These are phyloP conservation scores for Gloeopeniophorella convolvens DNA, from an alignment of 768 basidiomycete genomes.

Conservation along the genomic window DNA sequence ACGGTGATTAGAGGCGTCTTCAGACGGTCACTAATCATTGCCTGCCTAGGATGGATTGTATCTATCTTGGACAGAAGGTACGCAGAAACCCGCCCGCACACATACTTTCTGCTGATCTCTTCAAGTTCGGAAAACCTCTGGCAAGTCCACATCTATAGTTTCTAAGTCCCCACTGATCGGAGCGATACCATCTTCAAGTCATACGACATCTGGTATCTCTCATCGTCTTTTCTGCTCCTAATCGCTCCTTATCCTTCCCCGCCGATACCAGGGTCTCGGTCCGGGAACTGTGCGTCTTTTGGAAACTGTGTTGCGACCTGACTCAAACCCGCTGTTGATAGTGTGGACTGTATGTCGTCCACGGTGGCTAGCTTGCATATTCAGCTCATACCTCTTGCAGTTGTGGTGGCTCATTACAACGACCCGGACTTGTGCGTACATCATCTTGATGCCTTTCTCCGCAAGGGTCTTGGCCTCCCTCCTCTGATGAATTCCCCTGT, in stretches of 20 bases:
- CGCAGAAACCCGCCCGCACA: constrained; percentile 4
- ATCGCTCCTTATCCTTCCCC: neutral
- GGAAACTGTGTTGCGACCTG: neutral
- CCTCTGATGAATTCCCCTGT: constrained; percentile 12
- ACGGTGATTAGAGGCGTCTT: constrained; percentile 21
- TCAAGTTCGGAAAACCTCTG: constrained; percentile 68
- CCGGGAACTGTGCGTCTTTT: constrained; percentile 57
- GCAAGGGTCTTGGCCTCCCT: neutral
- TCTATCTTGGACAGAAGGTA: constrained; percentile 93
- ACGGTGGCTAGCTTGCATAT: neutral
- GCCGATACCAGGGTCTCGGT: constrained; percentile 24
- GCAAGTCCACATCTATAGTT: constrained; percentile 34
- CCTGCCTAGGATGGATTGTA: constrained; percentile 76
- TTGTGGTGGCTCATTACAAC: constrained; percentile 65
- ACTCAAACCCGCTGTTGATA: constrained; percentile 41
- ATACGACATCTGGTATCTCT: constrained; percentile 50
- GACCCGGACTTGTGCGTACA: constrained; percentile 70
- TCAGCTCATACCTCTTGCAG: constrained; percentile 30
- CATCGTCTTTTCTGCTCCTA: neutral
- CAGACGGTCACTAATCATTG: neutral
- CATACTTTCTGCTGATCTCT: neutral
- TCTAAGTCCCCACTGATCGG: neutral
- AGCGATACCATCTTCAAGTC: constrained; percentile 28
- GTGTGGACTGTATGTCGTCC: constrained; percentile 34
- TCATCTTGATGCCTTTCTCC: neutral